Conservation (phyloP, 306 rosid species). For the Vigna unguiculata region DNA sequence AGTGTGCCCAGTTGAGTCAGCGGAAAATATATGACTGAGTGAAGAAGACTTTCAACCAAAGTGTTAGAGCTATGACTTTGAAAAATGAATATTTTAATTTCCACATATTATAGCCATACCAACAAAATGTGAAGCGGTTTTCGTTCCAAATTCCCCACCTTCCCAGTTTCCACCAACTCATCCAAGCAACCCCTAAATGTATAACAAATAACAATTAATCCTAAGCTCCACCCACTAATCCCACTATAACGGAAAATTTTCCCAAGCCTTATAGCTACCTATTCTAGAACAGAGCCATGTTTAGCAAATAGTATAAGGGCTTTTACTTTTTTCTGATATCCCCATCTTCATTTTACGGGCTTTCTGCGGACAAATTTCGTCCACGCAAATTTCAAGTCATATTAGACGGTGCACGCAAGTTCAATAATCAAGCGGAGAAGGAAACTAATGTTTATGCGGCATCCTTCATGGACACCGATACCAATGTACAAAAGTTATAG, state of each 20-base stretch:
- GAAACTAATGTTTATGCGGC: constrained; percentile 22
- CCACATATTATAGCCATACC: constrained; percentile 34
- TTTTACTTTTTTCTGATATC: constrained; percentile 2
- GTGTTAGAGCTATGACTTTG: constrained; percentile 31
- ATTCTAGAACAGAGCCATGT: neutral
- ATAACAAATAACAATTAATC: constrained; percentile 17
- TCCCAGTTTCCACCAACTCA: constrained; percentile 39
- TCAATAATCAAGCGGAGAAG: constrained; percentile 27
- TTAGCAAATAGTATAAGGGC: neutral
- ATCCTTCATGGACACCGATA: neutral
- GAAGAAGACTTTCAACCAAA: constrained; percentile 30
- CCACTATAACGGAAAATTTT: constrained; percentile 4
- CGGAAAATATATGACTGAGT: constrained; percentile 16
- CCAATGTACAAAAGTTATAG: neutral
- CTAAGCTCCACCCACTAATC: constrained; percentile 17
- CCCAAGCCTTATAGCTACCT: constrained; percentile 9
- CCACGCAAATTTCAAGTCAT: constrained; percentile 23
- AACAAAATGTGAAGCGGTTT: constrained; percentile 19
- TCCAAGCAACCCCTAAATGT: constrained; percentile 11
- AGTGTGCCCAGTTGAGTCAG: constrained; percentile 12
- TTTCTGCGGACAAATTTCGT: constrained; percentile 21
- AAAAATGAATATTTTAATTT: constrained; percentile 22
- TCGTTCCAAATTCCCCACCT: constrained; percentile 33
- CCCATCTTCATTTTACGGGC: neutral
- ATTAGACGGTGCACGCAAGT: neutral